Base-by-base conservation (phyloP, 2,329 filamentous ascomycete genomes). In the Capronia coronata region DNA sequence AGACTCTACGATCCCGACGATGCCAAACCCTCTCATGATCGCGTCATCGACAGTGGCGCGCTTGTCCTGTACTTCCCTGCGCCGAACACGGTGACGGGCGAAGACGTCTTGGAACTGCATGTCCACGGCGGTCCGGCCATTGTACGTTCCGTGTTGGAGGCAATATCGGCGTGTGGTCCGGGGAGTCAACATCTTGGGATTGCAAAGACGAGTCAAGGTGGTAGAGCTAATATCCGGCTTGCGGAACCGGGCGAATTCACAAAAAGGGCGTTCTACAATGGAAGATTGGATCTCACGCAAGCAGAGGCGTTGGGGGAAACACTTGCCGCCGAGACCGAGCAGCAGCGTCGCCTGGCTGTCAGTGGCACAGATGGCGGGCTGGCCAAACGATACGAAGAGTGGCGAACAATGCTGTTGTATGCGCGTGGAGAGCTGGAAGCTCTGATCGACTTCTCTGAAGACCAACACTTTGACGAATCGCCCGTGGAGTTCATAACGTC, bases 181-280 rank as follows among this genome's bases (percentile, higher is more conserved):
- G 25, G 25, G 38, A 3, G 10, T n/a, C 16, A 37, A 42, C 25
- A 32, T 40, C 25, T 13, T 40, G n/a, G 7, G 40, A n/a, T n/a
- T n/a, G n/a, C n/a, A n/a, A n/a, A n/a, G n/a, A n/a, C n/a, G n/a
- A n/a, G n/a, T n/a, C n/a, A n/a, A n/a, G n/a, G n/a, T n/a, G n/a
- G n/a, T n/a, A n/a, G n/a, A n/a, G n/a, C n/a, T n/a, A n/a, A n/a
- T n/a, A n/a, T 95, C 50, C 86, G 89, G 23, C 94, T 94, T 64
- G 93, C 93, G 2, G 91, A 96, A 63, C 85, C 93, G 0, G 93
- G 93, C 48, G 93, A 98, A 65, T 98, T 98, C 67, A 98, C 93
- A 2, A 83, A 84, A 54, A 83, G 93, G 30, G 90, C 93, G 3
- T 98, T 98, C 63, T 75, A 90, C 64, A 93, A 96, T 64, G 76